These are phyloP conservation scores for Dipodascus albidus DNA, from an alignment of 805 yeast species.

Conservation along the genomic window DNA sequence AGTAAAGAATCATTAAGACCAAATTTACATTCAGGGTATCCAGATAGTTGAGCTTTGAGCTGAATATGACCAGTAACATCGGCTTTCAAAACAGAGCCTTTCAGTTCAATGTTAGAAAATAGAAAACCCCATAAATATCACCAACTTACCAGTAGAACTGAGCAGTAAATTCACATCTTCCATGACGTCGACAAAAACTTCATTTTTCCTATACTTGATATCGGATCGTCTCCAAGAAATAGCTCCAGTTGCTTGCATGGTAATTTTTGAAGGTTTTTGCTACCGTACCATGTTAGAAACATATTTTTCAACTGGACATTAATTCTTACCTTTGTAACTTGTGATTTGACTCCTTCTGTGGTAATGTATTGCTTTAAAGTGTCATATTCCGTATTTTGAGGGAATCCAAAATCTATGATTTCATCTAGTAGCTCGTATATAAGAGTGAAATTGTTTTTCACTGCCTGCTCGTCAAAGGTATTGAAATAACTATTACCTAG, in stretches of 20 bases:
- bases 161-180: constrained; percentile 67
- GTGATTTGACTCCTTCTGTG: constrained; percentile 21
- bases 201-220: constrained; percentile 70
- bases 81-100: constrained; percentile 44
- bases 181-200: constrained; percentile 61
- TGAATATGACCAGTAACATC: constrained; percentile 68
- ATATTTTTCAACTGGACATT: constrained; percentile 7
- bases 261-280: constrained; percentile 18
- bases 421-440: constrained; percentile 74
- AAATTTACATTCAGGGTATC: constrained; percentile 74
- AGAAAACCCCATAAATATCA: constrained; percentile 25
- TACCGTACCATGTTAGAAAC: constrained; percentile 4
- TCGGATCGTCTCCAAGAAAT: constrained; percentile 64
- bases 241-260: constrained; percentile 29
- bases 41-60: constrained; percentile 62
- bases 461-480: constrained; percentile 33
- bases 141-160: constrained; percentile 32
- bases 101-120: not conserved
- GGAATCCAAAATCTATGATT: constrained; percentile 66
- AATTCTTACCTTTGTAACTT: not conserved
- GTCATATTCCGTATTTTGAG: constrained; percentile 48
- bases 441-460: constrained; percentile 54
- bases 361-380: constrained; percentile 30
- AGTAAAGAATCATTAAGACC: constrained; percentile 53
- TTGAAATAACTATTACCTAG: constrained; percentile 38